Evolutionary conservation across 805 yeast genomes (phyloP).

Genomic region (Candida khao-thaluensis): DNA sequence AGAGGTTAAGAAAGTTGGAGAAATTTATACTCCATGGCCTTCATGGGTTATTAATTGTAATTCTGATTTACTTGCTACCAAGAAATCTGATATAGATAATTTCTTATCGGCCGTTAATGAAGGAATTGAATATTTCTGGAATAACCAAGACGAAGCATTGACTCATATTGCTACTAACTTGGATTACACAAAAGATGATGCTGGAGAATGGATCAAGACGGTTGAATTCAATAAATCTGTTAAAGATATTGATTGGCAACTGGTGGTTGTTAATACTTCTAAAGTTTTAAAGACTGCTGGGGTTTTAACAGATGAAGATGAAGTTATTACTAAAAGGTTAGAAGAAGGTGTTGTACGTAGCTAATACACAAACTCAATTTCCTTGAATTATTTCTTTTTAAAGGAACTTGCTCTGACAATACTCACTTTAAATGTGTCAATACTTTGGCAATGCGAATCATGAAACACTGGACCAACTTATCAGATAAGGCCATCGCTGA

Average conservation of each 20-base stretch:
- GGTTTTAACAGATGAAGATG: slow-evolving; percentile 41
- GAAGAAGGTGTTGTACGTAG: slow-evolving; percentile 15
- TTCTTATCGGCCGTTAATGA: slow-evolving; percentile 57
- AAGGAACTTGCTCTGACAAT: too few relatives aligned
- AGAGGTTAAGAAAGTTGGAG: slow-evolving; percentile 81
- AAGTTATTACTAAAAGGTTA: slow-evolving; percentile 27
- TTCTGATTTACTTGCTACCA: slow-evolving; percentile 29
- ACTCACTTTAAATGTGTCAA: too few relatives aligned
- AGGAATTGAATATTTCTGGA: slow-evolving; percentile 67
- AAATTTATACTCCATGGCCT: slow-evolving; percentile 95
- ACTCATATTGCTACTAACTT: slow-evolving; percentile 62
- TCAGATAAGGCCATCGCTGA: slow-evolving; percentile 5
- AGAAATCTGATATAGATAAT: slow-evolving; percentile 22
- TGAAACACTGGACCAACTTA: slow-evolving; percentile 8
- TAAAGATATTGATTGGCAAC: slow-evolving; percentile 44
- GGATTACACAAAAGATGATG: slow-evolving; percentile 77
- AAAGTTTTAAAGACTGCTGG: slow-evolving; percentile 62
- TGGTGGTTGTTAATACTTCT: slow-evolving; percentile 53
- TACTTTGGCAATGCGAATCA: background rate
- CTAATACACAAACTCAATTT: too few relatives aligned
- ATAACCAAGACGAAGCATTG: slow-evolving; percentile 62
- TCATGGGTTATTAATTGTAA: slow-evolving; percentile 80
- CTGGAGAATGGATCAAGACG: slow-evolving; percentile 76
- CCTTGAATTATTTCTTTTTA: too few relatives aligned
- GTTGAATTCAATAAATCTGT: slow-evolving; percentile 58